phyloP scores from a whole-genome alignment of 2,329 filamentous ascomycete species.

The Colletotrichum sp. region DNA sequence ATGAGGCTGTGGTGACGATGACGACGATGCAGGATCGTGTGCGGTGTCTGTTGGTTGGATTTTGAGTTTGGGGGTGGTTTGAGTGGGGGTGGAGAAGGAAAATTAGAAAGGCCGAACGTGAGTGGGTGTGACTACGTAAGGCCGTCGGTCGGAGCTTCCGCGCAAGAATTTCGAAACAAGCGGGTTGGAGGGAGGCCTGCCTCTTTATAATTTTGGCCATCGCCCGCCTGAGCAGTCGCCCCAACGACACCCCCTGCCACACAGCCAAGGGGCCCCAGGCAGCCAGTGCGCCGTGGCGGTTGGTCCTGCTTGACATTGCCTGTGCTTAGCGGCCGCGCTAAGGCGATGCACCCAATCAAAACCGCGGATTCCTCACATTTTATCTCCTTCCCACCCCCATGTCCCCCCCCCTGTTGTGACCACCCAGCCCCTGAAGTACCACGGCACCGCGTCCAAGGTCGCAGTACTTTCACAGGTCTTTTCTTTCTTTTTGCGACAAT shows the following conservation, averaged over 20 bases:
- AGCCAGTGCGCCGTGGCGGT: conserved; percentile 45
- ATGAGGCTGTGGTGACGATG: not conserved
- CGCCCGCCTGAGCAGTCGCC: conserved; percentile 41
- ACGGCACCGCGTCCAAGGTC: conserved; percentile 10
- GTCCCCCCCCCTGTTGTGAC: conserved; percentile 34
- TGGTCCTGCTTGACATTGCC: conserved; percentile 42
- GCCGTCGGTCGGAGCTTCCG: conserved; percentile 62
- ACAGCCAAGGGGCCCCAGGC: conserved; percentile 16
- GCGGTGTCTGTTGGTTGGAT: conserved; percentile 18
- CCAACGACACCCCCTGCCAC: conserved; percentile 40
- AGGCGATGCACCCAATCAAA: conserved; percentile 43
- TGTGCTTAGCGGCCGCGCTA: conserved; percentile 42
- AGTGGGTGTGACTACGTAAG: conserved; percentile 50
- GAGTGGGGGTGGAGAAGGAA: conserved; percentile 34
- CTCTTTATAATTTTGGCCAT: conserved; percentile 62
- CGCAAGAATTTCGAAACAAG: conserved; percentile 54
- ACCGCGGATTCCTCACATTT: conserved; percentile 32
- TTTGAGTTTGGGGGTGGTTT: conserved; percentile 1
- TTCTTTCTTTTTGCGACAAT: conserved; percentile 3
- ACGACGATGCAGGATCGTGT: conserved; percentile 22
- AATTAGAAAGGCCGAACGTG: conserved; percentile 51
- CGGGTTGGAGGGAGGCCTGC: conserved; percentile 57
- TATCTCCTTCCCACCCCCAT: conserved; percentile 42
- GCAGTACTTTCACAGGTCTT: not conserved
- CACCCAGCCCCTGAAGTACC: conserved; percentile 43